These are phyloP conservation scores for Ustilago shanxiensis DNA, from an alignment of 1,284 basidiomycete species.

Conservation along the genomic window DNA sequence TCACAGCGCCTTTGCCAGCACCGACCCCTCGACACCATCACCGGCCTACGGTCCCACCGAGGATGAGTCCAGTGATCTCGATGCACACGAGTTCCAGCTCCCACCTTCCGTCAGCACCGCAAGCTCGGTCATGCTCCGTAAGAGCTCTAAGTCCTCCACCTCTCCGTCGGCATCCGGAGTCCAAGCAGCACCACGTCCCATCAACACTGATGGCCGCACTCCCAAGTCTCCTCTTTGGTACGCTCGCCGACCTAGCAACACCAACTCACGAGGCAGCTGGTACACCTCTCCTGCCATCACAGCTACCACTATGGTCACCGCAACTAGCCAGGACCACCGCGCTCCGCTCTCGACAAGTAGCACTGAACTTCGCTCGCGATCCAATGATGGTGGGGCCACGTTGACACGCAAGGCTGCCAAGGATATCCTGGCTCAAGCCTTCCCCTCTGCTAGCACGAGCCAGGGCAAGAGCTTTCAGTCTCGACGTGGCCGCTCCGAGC, in stretches of 20 bases:
- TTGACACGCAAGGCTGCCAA: conserved; percentile 48
- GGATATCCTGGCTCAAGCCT: conserved; percentile 39
- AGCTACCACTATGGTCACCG: conserved; percentile 51
- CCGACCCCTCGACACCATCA: conserved; percentile 56
- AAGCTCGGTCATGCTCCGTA: conserved; percentile 54
- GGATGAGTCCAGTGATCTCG: conserved; percentile 59
- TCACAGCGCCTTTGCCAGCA: conserved; percentile 52
- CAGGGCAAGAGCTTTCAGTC: conserved; percentile 16
- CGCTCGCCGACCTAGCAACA: conserved; percentile 56
- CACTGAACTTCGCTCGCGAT: conserved; percentile 13
- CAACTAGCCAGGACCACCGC: conserved; percentile 33
- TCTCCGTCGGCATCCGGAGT: conserved; percentile 10
- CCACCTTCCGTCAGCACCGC: conserved; percentile 57
- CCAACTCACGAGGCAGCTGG: conserved; percentile 57
- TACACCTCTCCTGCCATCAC: conserved; percentile 61
- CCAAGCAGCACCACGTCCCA: conserved; percentile 31
- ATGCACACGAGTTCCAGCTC: conserved; percentile 56
- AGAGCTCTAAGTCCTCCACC: conserved; percentile 32
- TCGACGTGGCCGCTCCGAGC: conserved; percentile 36
- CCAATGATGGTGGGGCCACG: conserved; percentile 34
- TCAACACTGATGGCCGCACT: conserved; percentile 34
- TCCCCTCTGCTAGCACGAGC: conserved; percentile 21
- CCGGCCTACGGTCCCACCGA: conserved; percentile 49
- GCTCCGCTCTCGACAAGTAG: conserved; percentile 16
- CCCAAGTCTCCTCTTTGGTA: conserved; percentile 58